Base-by-base conservation (phyloP, 257 asterid genomes). In the Salvia miltiorrhiza region DNA sequence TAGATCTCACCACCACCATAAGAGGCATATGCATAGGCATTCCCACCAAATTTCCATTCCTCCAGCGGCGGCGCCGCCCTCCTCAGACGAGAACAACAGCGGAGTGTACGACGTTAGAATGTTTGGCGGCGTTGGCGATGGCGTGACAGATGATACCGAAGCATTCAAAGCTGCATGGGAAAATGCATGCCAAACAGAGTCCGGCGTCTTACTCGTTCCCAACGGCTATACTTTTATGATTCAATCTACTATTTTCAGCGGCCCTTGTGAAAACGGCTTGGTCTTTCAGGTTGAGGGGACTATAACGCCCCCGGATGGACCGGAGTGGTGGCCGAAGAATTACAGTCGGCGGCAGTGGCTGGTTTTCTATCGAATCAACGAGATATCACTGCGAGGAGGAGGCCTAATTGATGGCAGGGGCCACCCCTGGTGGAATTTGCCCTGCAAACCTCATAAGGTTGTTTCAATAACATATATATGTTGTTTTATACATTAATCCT, bases 401-500 rank as follows among this genome's bases (percentile, higher is more conserved):
- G 92, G 92, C 13, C 7, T 80, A 4, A 78, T 86, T 7, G 92
- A 86, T 64, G 92, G 89, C 9, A 80, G 80, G 70, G 92, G 92
- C 5, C 61, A 83, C 14, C 30, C 61, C 2, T 86, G 92, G 92
- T 86, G 92, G 92, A 48, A 72, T 54, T 84, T 86, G 7, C 92
- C 92, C 39, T 86, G 92, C 83, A 86, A 86, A 76, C 89, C 89
- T 52, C 92, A 81, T 66, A 86, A 82, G 87, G 92, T 86, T 67
- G 21, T 30, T 6, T 30, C 5, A 30, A 30, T 4, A n/a, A n/a
- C n/a, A n/a, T n/a, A n/a, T n/a, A n/a, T n/a, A 43, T 9, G 9
- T 21, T 6, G 3, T 0, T 50, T 1, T 20, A 1, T 20, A 33
- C 35, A 30, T 26, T 4, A 26, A 26, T 30, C 4, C 35, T 30